phyloP scores from a whole-genome alignment of 495 filamentous ascomycete species.

The Lophiotrema nucula region DNA sequence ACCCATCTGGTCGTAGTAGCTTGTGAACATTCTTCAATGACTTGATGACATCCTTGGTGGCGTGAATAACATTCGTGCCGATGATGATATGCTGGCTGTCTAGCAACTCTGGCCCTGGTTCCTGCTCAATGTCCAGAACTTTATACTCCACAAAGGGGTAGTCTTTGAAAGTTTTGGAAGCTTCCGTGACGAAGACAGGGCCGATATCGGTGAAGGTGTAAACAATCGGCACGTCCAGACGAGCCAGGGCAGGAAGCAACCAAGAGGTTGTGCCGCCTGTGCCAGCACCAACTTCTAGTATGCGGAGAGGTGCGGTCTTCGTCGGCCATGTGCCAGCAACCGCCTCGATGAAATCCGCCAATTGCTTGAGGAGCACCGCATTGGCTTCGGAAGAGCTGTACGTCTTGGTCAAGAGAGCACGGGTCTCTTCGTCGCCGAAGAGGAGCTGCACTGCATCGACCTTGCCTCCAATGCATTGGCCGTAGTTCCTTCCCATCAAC shows the following conservation, averaged over 20 bases:
- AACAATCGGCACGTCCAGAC: constrained; percentile 26
- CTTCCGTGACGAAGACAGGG: constrained; percentile 40
- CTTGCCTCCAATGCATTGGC: constrained; percentile 2
- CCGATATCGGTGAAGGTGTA: constrained; percentile 55
- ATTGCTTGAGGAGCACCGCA: neutral
- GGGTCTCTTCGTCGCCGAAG: constrained; percentile 8
- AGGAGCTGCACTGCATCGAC: constrained; percentile 14
- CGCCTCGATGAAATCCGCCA: neutral
- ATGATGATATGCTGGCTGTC: constrained; percentile 45
- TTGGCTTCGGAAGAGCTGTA: constrained; percentile 5
- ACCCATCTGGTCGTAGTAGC: constrained; percentile 45
- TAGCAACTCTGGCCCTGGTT: constrained; percentile 38
- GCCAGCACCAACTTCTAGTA: constrained; percentile 16
- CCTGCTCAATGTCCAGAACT: constrained; percentile 42
- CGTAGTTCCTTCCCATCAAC: constrained; percentile 3
- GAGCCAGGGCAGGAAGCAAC: neutral
- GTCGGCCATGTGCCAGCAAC: neutral
- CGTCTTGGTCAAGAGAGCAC: neutral
- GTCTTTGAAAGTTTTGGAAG: constrained; percentile 35
- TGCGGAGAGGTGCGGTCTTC: neutral
- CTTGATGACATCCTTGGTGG: constrained; percentile 39
- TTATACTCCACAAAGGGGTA: constrained; percentile 43
- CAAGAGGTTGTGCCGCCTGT: constrained; percentile 9
- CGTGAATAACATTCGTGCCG: too few species aligned
- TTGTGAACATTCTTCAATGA: constrained; percentile 40